Conservation (phyloP, 129 eudicot genomes). For the Arctium minus region DNA sequence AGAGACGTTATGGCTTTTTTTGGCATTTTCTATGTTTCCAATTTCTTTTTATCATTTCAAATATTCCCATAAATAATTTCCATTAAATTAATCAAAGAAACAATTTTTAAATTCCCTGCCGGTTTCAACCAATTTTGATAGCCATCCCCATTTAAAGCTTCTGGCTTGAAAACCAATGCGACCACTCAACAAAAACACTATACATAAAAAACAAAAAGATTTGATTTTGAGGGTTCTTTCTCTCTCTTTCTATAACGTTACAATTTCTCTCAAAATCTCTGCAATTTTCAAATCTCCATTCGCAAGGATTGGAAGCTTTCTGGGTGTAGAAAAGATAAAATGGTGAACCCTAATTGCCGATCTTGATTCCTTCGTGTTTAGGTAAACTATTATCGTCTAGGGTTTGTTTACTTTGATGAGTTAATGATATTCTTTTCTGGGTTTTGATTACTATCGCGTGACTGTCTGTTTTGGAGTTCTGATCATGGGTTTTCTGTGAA, state of each 20-base stretch:
- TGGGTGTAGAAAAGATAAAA: not conserved
- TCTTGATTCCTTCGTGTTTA: constrained; percentile 23
- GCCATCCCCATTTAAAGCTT: constrained; percentile 53
- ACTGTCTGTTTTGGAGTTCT: not conserved
- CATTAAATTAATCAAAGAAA: constrained; percentile 7
- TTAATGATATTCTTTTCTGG: constrained; percentile 1
- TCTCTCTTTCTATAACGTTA: constrained; percentile 29
- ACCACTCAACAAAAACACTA: constrained; percentile 23
- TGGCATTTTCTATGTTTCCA: constrained; percentile 38
- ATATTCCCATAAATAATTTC: constrained; percentile 5
- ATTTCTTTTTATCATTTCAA: constrained; percentile 5
- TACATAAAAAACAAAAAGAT: not conserved
- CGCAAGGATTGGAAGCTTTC: constrained; percentile 19
- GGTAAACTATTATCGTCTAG: constrained; percentile 29
- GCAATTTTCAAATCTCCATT: constrained; percentile 20
- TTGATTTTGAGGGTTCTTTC: not conserved
- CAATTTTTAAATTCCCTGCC: constrained; percentile 2
- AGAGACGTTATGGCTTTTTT: constrained; percentile 75
- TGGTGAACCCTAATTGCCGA: constrained; percentile 28
- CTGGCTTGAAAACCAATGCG: constrained; percentile 31
- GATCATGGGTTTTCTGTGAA: not conserved
- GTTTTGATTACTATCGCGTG: not conserved
- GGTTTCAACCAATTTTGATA: constrained; percentile 16
- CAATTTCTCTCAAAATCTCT: constrained; percentile 20
- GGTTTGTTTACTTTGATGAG: constrained; percentile 3